Evolutionary conservation across 169 alveolate species (phyloP).

Genomic region (Amoebophrya sp.): DNA sequence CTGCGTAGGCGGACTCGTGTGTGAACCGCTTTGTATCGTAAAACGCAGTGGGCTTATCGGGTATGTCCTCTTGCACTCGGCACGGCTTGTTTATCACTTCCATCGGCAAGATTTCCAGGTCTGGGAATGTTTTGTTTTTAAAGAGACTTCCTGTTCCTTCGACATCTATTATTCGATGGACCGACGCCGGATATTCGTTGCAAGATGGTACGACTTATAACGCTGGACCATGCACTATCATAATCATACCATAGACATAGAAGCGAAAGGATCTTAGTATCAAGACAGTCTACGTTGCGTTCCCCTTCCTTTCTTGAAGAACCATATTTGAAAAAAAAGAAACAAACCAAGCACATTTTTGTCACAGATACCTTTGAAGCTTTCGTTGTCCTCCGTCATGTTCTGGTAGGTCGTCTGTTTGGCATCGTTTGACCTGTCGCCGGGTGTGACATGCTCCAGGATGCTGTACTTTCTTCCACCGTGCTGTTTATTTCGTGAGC

Average conservation of each 20-base stretch:
- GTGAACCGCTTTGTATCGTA: background rate
- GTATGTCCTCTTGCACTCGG: background rate
- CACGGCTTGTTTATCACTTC: background rate
- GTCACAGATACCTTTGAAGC: background rate
- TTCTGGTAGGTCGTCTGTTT: background rate
- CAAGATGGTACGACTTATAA: too few species aligned
- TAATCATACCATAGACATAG: too few species aligned
- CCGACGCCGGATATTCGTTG: too few species aligned
- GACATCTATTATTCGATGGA: too few species aligned
- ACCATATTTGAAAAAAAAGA: too few species aligned
- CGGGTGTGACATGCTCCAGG: background rate
- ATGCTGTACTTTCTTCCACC: too few species aligned
- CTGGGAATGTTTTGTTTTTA: background rate
- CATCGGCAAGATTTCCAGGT: background rate
- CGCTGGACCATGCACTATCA: too few species aligned
- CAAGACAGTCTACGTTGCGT: too few species aligned
- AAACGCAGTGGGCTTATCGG: background rate
- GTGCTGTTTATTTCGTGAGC: too few species aligned
- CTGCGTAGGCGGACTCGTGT: background rate
- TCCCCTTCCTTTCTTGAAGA: too few species aligned
- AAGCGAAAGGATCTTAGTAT: too few species aligned
- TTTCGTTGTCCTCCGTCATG: background rate
- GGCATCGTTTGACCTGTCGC: background rate
- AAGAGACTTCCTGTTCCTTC: too few species aligned
- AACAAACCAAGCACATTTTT: background rate